Evolutionary conservation across 139 green algal genomes (phyloP).

Genomic region (Chlamydomonas eustigma): DNA sequence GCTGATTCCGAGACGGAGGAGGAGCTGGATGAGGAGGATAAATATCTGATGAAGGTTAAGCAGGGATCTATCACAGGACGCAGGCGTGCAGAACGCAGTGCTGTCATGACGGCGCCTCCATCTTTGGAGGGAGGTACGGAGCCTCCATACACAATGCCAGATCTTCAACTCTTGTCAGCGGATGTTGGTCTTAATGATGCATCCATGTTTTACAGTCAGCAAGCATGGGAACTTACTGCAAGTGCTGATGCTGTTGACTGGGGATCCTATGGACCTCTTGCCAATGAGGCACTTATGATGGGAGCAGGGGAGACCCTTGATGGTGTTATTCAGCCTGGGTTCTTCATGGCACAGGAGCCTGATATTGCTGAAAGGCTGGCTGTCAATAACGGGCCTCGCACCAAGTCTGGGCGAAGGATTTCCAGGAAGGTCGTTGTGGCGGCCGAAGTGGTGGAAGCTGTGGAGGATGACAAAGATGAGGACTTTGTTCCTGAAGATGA

Average conservation of each 20-base stretch:
- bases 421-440: neutral
- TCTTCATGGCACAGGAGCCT: too few species aligned
- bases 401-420: neutral
- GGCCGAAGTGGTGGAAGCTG: neutral
- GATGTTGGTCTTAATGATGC: too few species aligned
- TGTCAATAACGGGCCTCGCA: neutral
- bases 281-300: too few species aligned
- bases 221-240: too few species aligned
- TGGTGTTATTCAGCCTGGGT: too few species aligned
- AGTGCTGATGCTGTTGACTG: too few species aligned
- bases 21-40: neutral
- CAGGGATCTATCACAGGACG: neutral
- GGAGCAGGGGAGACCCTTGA: too few species aligned
- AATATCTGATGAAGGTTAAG: constrained; percentile 2
- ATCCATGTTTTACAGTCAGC: too few species aligned
- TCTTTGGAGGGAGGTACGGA: neutral
- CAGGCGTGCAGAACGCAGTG: neutral
- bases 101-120: neutral
- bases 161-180: too few species aligned
- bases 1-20: neutral
- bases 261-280: too few species aligned
- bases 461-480: neutral
- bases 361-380: neutral
- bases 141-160: too few species aligned
- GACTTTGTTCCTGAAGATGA: neutral